Conservation (phyloP, 139 green algal species). For the Volvox reticuliferus region DNA sequence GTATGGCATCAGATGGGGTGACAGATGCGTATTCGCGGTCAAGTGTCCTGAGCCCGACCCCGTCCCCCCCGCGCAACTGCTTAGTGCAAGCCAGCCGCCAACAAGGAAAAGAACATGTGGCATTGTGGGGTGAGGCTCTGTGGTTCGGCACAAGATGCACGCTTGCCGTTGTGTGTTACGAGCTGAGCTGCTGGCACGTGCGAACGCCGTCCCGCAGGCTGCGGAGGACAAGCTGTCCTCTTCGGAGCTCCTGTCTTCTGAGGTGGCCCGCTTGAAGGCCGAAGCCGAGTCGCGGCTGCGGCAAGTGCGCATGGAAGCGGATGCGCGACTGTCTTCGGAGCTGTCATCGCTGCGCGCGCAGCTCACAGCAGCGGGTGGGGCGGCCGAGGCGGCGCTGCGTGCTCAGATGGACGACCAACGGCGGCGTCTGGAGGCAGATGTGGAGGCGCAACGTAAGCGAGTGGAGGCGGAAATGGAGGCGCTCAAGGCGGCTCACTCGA, state of each 20-base stretch:
- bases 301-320: slow-evolving; percentile 14
- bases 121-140: too few species aligned
- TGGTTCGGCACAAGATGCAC: too few species aligned
- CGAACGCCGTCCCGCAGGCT: background rate
- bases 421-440: slow-evolving; percentile 1
- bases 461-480: slow-evolving; percentile 20
- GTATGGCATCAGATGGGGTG: background rate
- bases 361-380: slow-evolving; percentile 18
- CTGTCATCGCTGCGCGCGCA: slow-evolving; percentile 24
- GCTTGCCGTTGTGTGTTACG: too few species aligned
- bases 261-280: background rate
- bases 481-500: background rate
- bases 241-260: background rate
- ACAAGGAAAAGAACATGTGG: too few species aligned
- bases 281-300: slow-evolving; percentile 21
- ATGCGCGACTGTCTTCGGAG: slow-evolving; percentile 30
- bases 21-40: too few species aligned
- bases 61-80: too few species aligned
- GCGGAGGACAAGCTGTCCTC: slow-evolving; percentile 16
- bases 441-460: slow-evolving; percentile 1
- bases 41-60: too few species aligned
- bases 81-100: too few species aligned
- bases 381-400: slow-evolving; percentile 28
- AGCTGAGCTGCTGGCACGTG: too few species aligned
- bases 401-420: slow-evolving; percentile 36